phyloP scores from a whole-genome alignment of 192 early-diverging fungal species.

The Coemansia sp. region DNA sequence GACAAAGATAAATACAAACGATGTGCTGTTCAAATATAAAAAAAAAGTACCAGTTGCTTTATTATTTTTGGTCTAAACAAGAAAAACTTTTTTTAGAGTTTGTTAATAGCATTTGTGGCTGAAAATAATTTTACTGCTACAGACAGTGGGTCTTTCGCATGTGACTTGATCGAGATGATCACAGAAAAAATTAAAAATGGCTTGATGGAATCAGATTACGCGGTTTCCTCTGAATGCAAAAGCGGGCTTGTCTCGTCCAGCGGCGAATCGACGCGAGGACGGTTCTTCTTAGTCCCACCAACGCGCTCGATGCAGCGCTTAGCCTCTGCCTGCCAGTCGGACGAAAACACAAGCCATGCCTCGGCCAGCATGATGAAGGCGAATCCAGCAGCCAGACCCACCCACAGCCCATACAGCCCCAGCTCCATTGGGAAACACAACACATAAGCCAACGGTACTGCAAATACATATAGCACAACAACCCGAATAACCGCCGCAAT shows the following conservation, averaged over 20 bases:
- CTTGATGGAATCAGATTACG: not conserved
- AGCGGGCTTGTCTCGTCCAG: constrained; percentile 26
- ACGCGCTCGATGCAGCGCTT: constrained; percentile 31
- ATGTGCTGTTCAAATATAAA: too few relatives aligned
- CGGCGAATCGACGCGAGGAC: constrained; percentile 18
- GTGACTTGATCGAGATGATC: not conserved
- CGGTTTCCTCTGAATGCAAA: constrained; percentile 1
- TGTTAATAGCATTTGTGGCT: not conserved
- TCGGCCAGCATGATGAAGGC: constrained; percentile 28
- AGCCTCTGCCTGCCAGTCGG: constrained; percentile 42
- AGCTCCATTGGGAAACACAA: constrained; percentile 54
- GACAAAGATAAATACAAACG: too few relatives aligned
- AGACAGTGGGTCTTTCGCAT: not conserved
- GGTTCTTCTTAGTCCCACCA: not conserved
- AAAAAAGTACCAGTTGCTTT: not conserved
- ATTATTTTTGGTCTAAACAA: not conserved
- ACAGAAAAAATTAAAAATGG: not conserved
- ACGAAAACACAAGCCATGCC: constrained; percentile 33
- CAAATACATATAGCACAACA: constrained; percentile 53
- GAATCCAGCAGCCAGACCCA: constrained; percentile 50
- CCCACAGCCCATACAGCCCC: constrained; percentile 70
- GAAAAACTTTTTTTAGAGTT: not conserved
- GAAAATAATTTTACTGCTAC: not conserved
- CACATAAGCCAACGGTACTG: constrained; percentile 54
- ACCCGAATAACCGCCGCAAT: constrained; percentile 56